A percentile compares a stretch with the other conserved stretches of the same genome.
Conservation (phyloP, 768 basidiomycete genomes). For the Cystofilobasidium macerans region DNA sequence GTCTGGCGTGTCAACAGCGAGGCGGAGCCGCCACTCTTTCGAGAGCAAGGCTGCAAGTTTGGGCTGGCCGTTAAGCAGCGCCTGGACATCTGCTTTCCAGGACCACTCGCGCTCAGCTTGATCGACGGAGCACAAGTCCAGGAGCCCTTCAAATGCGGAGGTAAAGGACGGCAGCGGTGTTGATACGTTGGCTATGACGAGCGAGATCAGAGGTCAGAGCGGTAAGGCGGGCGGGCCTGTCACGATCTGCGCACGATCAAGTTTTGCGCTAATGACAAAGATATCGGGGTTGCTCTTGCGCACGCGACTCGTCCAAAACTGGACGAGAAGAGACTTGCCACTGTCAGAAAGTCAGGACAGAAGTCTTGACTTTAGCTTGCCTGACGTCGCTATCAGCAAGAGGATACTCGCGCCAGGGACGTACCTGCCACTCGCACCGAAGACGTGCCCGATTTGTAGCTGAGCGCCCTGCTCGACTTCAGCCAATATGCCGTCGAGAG, state of each 20-base stretch:
- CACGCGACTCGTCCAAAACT: not conserved
- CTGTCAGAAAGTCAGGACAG: no score
- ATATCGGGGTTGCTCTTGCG: not conserved
- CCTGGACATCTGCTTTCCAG: not conserved
- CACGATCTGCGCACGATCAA: not conserved
- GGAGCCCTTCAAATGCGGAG: not conserved
- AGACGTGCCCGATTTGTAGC: not conserved
- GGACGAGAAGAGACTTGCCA: not conserved
- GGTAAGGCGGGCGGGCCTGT: no score
- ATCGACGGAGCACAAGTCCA: not conserved
- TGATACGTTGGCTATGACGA: not conserved
- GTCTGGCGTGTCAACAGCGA: not conserved
- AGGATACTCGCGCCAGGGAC: not conserved
- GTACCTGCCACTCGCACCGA: not conserved
- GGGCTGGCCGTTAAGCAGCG: not conserved
- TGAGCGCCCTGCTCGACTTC: not conserved
- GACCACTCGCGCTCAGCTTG: not conserved
- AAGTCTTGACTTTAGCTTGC: no score
- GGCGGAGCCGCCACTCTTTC: not conserved
- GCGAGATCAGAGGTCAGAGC: not conserved
- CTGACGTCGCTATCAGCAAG: no score
- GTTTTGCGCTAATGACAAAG: not conserved
- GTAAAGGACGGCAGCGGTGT: not conserved
- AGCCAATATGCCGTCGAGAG: not conserved
- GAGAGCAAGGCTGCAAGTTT: not conserved